Percentiles rank a stretch among this genome's conserved stretches.
These are phyloP conservation scores for Psidium friedrichsthalianum DNA, from an alignment of 345 rosid genomes.

Conservation along the genomic window DNA sequence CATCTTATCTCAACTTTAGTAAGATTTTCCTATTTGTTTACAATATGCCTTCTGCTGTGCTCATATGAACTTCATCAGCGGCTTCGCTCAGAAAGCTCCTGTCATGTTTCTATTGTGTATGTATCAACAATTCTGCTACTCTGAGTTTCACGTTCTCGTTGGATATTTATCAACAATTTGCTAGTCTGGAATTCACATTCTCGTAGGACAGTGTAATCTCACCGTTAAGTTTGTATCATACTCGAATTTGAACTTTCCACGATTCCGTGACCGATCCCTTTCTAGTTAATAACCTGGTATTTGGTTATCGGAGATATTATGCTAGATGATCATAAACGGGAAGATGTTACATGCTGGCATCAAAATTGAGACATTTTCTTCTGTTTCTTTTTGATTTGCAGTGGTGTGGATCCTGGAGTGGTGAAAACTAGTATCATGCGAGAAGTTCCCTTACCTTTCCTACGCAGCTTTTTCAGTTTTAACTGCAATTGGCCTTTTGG, in stretches of 20 bases:
- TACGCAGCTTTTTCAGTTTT: constrained; percentile 26
- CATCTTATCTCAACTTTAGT: constrained; percentile 1
- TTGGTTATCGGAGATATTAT: too few species aligned
- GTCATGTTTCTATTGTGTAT: constrained; percentile 62
- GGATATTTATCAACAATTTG: constrained; percentile 15
- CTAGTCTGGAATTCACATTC: too few species aligned
- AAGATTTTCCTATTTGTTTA: constrained; percentile 7
- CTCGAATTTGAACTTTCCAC: too few species aligned
- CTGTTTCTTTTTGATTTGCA: background rate
- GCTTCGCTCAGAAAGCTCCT: constrained; percentile 33
- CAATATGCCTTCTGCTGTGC: constrained; percentile 71
- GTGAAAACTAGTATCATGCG: constrained; percentile 83
- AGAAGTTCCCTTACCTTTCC: constrained; percentile 53
- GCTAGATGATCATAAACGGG: too few species aligned
- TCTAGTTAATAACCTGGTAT: too few species aligned
- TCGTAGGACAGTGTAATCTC: too few species aligned
- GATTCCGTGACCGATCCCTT: too few species aligned
- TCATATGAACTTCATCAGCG: constrained; percentile 67
- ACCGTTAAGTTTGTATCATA: too few species aligned
- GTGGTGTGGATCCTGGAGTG: constrained; percentile 87
- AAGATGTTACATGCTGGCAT: background rate
- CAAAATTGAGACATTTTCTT: background rate
- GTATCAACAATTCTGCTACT: constrained; percentile 1
- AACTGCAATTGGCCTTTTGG: constrained; percentile 46
- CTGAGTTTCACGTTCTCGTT: background rate